Conservation (phyloP, 345 rosid species). For the Xanthoceras sorbifolium region DNA sequence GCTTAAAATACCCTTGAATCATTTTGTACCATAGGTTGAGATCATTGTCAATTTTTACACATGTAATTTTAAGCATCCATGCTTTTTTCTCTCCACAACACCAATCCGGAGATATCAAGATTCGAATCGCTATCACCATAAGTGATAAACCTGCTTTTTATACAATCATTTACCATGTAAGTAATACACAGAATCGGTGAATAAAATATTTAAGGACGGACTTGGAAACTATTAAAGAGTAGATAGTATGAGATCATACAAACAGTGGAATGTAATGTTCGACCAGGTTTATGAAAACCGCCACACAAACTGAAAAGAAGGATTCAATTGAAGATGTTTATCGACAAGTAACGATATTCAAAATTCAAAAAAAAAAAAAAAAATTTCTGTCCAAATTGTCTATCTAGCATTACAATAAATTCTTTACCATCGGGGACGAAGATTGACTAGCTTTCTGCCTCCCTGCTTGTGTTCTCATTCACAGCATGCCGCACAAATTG, state of each 20-base stretch:
- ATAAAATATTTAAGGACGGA: background rate
- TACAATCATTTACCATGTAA: background rate
- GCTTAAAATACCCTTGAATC: no score
- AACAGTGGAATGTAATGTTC: background rate
- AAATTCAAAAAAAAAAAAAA: no score
- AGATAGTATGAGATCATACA: background rate
- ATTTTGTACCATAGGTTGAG: no score
- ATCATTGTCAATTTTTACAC: no score
- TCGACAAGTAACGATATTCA: conserved; percentile 1
- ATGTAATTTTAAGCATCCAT: no score
- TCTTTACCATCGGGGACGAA: background rate
- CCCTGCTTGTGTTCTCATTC: conserved; percentile 27
- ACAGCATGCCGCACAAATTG: conserved; percentile 35
- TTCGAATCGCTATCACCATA: no score
- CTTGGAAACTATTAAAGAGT: background rate
- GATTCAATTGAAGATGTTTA: background rate
- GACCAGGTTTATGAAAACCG: background rate
- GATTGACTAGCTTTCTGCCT: conserved; percentile 19
- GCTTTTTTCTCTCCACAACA: no score
- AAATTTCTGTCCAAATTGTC: conserved; percentile 3
- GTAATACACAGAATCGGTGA: background rate
- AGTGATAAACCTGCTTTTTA: no score
- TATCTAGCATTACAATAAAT: background rate
- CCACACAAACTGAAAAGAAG: background rate
- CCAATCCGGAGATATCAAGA: no score